Evolutionary conservation across 2,329 filamentous ascomycete genomes (phyloP), one percentile per base, ranked within the genome.

Genomic region (Capronia coronata): DNA sequence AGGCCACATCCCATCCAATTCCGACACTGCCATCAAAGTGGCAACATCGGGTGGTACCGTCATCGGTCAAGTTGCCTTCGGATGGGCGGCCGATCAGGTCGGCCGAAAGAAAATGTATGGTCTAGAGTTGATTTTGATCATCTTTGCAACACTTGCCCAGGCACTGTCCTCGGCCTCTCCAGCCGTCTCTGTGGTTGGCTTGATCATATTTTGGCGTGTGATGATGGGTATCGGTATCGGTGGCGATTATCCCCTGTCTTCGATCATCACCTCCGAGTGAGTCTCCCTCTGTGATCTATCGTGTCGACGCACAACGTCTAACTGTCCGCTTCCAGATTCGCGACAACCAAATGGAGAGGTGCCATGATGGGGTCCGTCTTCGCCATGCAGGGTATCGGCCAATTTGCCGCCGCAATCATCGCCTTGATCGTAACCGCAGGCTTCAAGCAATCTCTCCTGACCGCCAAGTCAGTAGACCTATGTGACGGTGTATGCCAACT

Each of bases 311-410:
- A 59, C 45, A 43, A 47, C n/a, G 37, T 55, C 2, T 37, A 25
- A 41, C 38, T 8, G 8, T 14, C 13, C 8, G 7, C 14, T 41
- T 41, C 18, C 8, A 37, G 79, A 60, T 93, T 93, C 62, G 86
- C 87, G 9, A 90, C 84, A 2, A 91, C 86, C 46, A 88, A 84
- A 68, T 90, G 86, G 82, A 75, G 87, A 67, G 87, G 86, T 59
- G 86, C 86, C 57, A 93, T 93, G 83, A 90, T 94, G 83, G 85
- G 80, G 27, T 76, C 85, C 13, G 87, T 93, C 46, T 93, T 93
- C 62, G 85, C 86, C 59, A 91, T 90, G 85, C 87, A 94, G 66
- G 86, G 87, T 57, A 77, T 93, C 44, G 87, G 87, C 16, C 87
- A 93, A 67, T 81, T 93, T 47, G 75, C 74, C 21, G 86, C 84